Evolutionary conservation across 345 rosid genomes (phyloP), one percentile per base, ranked within the genome.

Genomic region (Mangifera indica): DNA sequence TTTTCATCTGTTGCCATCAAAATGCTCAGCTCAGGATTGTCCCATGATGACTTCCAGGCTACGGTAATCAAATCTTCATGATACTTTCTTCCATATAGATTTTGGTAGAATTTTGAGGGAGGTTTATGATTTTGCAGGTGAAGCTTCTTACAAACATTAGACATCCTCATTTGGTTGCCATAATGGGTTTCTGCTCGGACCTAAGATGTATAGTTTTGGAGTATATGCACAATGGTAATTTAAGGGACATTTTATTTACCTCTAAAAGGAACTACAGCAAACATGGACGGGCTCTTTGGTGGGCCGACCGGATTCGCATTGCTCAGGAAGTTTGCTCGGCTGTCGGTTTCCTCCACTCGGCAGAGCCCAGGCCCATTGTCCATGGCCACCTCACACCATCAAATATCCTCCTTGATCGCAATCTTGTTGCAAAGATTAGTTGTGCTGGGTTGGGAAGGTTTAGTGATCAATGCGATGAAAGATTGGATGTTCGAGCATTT

Each of bases 171-270:
- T 77, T 93, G 81, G 85, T 87, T 15, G 85, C 90, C 18, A 74
- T 87, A 52, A 66, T 87, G 37, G 96, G 98, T 0, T 88, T 81
- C 69, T 88, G 89, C 79, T 45, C 79, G 1, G 90, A 85, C 76
- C 86, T 77, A 10, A 84, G 81, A 65, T 81, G 96, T 77, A 65
- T 91, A 20, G 60, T 88, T 67, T 82, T 81, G 3, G 97, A 93
- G 81, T 93, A 83, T 71, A 87, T 91, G 98, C 90, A 88, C 70
- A 77, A 75, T 25, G 92, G 97, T 7, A 91, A 84, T 85, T 77
- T 93, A 53, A 78, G 85, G 63, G 92, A 87, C 60, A 77, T 71
- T 2, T 79, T 91, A 26, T 73, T 79, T 81, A 63, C 86, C 20
- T 74, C 87, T 2, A 85, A 73, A 66, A 74, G 81, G 60, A 78